phyloP scores from a whole-genome alignment of 1,139 yeast genomes.

The Pichia sp. region DNA sequence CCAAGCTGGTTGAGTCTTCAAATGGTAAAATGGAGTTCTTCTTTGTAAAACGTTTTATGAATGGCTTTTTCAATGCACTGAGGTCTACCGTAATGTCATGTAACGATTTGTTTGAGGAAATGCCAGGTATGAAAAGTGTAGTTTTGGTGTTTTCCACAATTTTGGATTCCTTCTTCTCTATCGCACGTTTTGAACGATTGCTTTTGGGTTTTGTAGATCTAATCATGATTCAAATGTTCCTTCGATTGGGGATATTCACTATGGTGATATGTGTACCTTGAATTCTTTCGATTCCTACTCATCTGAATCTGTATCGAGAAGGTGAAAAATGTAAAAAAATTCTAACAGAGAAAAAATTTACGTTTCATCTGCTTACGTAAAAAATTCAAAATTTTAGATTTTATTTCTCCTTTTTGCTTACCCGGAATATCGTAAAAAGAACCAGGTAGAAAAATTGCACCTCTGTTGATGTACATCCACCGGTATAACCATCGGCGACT shows the following conservation, averaged over 20 bases:
- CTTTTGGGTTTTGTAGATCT: conserved; percentile 83
- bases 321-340: not conserved
- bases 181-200: conserved; percentile 93
- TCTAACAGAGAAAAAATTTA: not conserved
- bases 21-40: conserved; percentile 90
- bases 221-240: conserved; percentile 52
- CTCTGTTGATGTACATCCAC: not conserved
- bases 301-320: not conserved
- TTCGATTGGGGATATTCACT: too few relatives aligned
- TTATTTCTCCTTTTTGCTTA: not conserved
- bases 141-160: conserved; percentile 83
- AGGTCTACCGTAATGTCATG: conserved; percentile 91
- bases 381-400: not conserved
- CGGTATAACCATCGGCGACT: too few relatives aligned
- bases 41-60: conserved; percentile 77
- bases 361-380: too few relatives aligned
- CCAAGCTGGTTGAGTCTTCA: conserved; percentile 83
- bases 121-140: conserved; percentile 89
- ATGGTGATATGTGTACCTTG: too few relatives aligned
- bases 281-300: too few relatives aligned
- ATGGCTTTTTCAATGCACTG: conserved; percentile 89
- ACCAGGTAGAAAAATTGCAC: not conserved
- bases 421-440: not conserved
- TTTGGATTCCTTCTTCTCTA: conserved; percentile 85
- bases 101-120: conserved; percentile 70